Percentiles rank a stretch among this genome's conserved stretches.
Evolutionary conservation across 164 flowering plant genomes (phyloP).

Genomic region (Platanus orientalis): DNA sequence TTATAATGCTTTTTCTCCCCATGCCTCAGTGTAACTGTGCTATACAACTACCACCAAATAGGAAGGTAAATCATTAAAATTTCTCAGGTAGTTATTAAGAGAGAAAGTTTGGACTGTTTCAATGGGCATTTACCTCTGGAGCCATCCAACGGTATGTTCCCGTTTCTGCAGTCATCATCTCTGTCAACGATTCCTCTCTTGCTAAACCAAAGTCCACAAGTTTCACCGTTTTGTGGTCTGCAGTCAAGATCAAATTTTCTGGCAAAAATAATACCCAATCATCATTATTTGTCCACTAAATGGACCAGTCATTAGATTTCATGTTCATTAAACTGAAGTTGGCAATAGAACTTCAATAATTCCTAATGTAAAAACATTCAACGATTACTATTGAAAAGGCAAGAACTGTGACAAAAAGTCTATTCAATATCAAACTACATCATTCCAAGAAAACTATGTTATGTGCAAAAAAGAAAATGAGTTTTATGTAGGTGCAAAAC

Average conservation of each 20-base stretch:
- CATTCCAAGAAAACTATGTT: too few relatives aligned
- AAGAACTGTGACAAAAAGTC: too few relatives aligned
- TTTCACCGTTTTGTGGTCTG: constrained; percentile 57
- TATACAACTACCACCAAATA: constrained; percentile 50
- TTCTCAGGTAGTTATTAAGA: not conserved
- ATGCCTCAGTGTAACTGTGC: constrained; percentile 70
- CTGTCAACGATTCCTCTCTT: constrained; percentile 67
- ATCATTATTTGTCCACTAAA: not conserved
- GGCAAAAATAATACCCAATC: not conserved
- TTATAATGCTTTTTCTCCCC: constrained; percentile 84
- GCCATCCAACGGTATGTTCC: constrained; percentile 88
- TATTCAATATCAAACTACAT: too few relatives aligned
- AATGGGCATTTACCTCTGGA: constrained; percentile 44
- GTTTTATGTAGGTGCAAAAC: too few relatives aligned
- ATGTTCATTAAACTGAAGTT: not conserved
- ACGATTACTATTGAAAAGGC: too few relatives aligned
- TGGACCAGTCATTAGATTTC: not conserved
- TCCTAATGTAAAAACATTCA: too few relatives aligned
- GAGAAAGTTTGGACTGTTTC: not conserved
- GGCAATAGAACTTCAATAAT: not conserved
- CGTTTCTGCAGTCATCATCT: constrained; percentile 81
- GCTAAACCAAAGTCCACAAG: constrained; percentile 75
- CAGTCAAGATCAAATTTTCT: constrained; percentile 68
- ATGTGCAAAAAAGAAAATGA: too few relatives aligned
- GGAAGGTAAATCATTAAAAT: not conserved